Percentiles rank a stretch among this genome's conserved stretches.
Conservation (phyloP, 305 asterid genomes). For the Ilex paraguariensis region DNA sequence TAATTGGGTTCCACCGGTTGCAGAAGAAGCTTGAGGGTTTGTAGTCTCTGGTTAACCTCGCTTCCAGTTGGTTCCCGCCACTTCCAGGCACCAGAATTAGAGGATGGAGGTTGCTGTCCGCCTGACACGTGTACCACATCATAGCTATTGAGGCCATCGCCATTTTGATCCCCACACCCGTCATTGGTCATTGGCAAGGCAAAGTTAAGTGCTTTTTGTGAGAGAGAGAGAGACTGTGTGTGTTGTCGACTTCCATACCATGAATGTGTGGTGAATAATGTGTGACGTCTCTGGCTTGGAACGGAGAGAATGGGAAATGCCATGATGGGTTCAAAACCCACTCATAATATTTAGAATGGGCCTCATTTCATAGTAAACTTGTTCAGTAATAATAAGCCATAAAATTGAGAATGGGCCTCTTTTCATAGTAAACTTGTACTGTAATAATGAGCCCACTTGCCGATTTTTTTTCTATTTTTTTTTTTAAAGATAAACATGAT, state of each 20-base stretch:
- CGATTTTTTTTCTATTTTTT: too few species aligned
- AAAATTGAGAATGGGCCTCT: too few species aligned
- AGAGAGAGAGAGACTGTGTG: neutral
- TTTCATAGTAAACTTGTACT: too few species aligned
- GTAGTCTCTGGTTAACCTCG: conserved; percentile 57
- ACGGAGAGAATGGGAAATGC: too few species aligned
- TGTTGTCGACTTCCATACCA: neutral
- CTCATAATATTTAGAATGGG: too few species aligned
- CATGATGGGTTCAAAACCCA: too few species aligned
- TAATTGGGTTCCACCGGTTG: conserved; percentile 56
- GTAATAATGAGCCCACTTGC: too few species aligned
- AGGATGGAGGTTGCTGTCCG: conserved; percentile 42
- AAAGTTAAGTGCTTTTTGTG: neutral
- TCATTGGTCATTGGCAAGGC: neutral
- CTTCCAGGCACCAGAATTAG: conserved; percentile 70
- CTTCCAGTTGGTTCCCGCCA: conserved; percentile 97
- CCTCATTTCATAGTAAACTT: too few species aligned
- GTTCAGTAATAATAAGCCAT: too few species aligned
- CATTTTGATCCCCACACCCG: conserved; percentile 1
- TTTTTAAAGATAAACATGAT: too few species aligned
- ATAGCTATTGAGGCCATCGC: conserved; percentile 28
- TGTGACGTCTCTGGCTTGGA: neutral
- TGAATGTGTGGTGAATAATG: neutral
- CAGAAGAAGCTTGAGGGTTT: conserved; percentile 61
- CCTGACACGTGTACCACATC: conserved; percentile 21